These are phyloP conservation scores for Metarhizium humberi DNA, from an alignment of 2,329 filamentous ascomycete species.

Conservation along the genomic window DNA sequence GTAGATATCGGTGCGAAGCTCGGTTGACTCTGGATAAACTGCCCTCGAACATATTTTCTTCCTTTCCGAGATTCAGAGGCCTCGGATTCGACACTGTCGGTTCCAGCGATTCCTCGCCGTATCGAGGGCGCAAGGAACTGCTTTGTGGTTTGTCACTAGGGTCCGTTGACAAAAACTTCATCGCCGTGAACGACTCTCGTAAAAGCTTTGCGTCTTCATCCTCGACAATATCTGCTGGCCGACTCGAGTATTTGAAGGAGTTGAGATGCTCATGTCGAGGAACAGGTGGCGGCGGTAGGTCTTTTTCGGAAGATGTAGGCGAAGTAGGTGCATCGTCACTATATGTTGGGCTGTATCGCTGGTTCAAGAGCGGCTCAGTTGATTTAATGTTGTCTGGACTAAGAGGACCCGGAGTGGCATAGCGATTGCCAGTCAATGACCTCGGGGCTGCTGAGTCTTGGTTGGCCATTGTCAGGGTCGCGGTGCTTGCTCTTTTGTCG, in stretches of 20 bases:
- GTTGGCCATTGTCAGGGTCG: slow-evolving; percentile 36
- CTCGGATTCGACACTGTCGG: slow-evolving; percentile 19
- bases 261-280: slow-evolving; percentile 23
- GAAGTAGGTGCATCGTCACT: slow-evolving; percentile 23
- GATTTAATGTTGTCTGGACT: slow-evolving; percentile 35
- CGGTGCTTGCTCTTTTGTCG: slow-evolving; percentile 43
- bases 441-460: slow-evolving; percentile 29
- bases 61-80: slow-evolving; percentile 26
- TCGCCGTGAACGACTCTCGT: slow-evolving; percentile 41
- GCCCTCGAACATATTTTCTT: slow-evolving; percentile 48
- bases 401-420: slow-evolving; percentile 33
- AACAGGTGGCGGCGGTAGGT: slow-evolving; percentile 18
- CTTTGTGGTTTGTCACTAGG: slow-evolving; percentile 10
- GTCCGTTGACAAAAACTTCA: slow-evolving; percentile 30
- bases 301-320: neutral
- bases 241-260: slow-evolving; percentile 21
- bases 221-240: slow-evolving; percentile 30
- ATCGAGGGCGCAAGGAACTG: slow-evolving; percentile 24
- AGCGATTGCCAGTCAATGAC: slow-evolving; percentile 36
- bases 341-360: slow-evolving; percentile 39
- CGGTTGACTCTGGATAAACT: slow-evolving; percentile 29
- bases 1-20: slow-evolving; percentile 24
- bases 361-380: slow-evolving; percentile 36
- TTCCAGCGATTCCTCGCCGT: slow-evolving; percentile 28
- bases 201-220: slow-evolving; percentile 46